phyloP scores from a whole-genome alignment of 768 basidiomycete genomes.

The Paxillus involutus region DNA sequence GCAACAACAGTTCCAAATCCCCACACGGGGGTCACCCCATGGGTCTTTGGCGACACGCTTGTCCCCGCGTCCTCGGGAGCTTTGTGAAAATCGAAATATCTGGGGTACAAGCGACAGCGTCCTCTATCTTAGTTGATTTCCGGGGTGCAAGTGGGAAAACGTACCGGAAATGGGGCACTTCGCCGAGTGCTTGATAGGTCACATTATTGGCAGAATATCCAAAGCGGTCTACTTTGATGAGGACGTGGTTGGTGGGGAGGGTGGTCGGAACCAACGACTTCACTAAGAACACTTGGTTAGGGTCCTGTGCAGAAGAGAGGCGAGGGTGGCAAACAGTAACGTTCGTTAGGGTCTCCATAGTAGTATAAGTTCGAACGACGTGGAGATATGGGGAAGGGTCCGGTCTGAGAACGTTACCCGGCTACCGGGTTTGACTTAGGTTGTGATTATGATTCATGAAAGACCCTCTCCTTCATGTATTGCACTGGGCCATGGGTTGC shows the following conservation, averaged over 20 bases:
- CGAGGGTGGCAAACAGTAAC: slow-evolving; percentile 41
- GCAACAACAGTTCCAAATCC: slow-evolving; percentile 60
- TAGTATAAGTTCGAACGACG: background rate
- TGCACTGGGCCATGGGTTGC: too few relatives aligned
- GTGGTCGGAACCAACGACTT: slow-evolving; percentile 17
- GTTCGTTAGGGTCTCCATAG: slow-evolving; percentile 21
- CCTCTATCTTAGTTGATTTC: background rate
- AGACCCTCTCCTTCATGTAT: too few relatives aligned
- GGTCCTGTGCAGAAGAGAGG: slow-evolving; percentile 32
- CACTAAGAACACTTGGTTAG: slow-evolving; percentile 29
- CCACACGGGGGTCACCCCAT: slow-evolving; percentile 73
- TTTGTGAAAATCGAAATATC: slow-evolving; percentile 69
- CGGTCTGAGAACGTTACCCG: too few relatives aligned
- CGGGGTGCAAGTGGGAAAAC: background rate
- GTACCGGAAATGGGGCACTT: slow-evolving; percentile 40
- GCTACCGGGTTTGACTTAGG: too few relatives aligned
- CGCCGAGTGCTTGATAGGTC: slow-evolving; percentile 62
- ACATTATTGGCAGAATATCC: slow-evolving; percentile 74
- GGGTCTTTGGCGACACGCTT: slow-evolving; percentile 43
- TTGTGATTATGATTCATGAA: too few relatives aligned
- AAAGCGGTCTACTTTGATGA: slow-evolving; percentile 62
- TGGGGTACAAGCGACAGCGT: slow-evolving; percentile 32
- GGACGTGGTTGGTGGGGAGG: slow-evolving; percentile 44
- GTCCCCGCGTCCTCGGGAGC: slow-evolving; percentile 37
- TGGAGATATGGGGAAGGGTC: too few relatives aligned